A percentile compares a stretch with the other conserved stretches of the same genome.
Evolutionary conservation across 164 flowering plant species (phyloP).

Genomic region (Magnolia officinalis): DNA sequence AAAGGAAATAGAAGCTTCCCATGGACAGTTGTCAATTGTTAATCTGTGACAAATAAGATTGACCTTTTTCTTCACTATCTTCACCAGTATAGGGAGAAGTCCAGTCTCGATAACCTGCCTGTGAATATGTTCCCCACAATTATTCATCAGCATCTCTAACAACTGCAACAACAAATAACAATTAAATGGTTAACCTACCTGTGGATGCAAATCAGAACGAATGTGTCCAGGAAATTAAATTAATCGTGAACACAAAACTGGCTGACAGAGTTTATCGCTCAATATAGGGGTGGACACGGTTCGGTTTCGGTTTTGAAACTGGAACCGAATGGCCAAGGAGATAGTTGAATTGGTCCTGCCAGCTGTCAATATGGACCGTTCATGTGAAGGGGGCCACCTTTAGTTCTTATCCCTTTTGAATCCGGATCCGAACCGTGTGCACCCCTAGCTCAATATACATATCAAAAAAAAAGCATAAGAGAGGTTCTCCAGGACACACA

Average conservation of each 20-base stretch:
- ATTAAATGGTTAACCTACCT: not conserved
- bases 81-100: conserved; percentile 73
- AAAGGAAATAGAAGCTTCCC: not conserved
- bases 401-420: too few relatives aligned
- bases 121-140: conserved; percentile 82
- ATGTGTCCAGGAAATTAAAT: not conserved
- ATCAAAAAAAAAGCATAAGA: not conserved
- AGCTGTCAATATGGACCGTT: too few relatives aligned
- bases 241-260: not conserved
- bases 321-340: too few relatives aligned
- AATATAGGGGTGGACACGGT: too few relatives aligned
- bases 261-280: not conserved
- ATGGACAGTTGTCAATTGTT: not conserved
- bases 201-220: not conserved
- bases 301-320: too few relatives aligned
- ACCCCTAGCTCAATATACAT: too few relatives aligned
- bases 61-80: conserved; percentile 98
- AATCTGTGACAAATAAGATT: not conserved
- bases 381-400: too few relatives aligned
- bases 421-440: too few relatives aligned
- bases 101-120: conserved; percentile 73
- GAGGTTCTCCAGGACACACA: not conserved
- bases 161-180: conserved; percentile 44
- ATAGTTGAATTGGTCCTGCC: too few relatives aligned
- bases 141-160: conserved; percentile 94